Percentiles rank a stretch among this genome's conserved stretches.
phyloP scores from a whole-genome alignment of 352 stramenopile species.

The Globisporangium canariense region DNA sequence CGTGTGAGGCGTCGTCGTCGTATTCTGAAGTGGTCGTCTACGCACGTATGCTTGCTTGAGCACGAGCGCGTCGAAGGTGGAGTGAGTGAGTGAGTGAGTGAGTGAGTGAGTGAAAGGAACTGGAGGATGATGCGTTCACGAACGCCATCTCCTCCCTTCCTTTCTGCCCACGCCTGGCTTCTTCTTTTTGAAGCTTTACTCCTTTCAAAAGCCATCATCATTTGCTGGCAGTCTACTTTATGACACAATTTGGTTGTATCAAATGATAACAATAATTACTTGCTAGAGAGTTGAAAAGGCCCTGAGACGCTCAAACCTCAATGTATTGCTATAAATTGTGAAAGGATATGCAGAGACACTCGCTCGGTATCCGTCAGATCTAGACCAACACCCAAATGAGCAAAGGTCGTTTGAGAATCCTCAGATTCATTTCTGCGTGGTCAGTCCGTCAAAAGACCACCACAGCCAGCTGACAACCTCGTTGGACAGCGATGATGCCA shows the following conservation, averaged over 20 bases:
- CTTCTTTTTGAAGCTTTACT: neutral
- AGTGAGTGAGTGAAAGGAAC: conserved; percentile 1
- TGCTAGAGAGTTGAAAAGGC: neutral
- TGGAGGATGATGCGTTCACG: neutral
- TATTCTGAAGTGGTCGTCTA: neutral
- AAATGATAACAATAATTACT: neutral
- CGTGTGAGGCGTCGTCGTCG: conserved; percentile 4
- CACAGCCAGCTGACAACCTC: neutral
- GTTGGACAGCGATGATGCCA: neutral
- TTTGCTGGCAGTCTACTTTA: neutral
- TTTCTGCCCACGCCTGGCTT: neutral
- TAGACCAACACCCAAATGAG: neutral
- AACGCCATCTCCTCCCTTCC: neutral
- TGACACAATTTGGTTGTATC: neutral
- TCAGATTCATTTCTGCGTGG: neutral
- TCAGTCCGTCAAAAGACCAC: neutral
- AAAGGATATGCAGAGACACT: neutral
- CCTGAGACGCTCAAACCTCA: neutral
- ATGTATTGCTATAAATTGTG: neutral
- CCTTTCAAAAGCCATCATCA: neutral
- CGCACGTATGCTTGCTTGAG: neutral
- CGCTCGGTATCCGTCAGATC: neutral
- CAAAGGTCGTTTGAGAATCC: neutral
- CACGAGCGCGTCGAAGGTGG: neutral
- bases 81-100: neutral